Percentiles rank a stretch among this genome's conserved stretches.
Conservation (phyloP, 768 basidiomycete genomes). For the Naganishia friedmannii region DNA sequence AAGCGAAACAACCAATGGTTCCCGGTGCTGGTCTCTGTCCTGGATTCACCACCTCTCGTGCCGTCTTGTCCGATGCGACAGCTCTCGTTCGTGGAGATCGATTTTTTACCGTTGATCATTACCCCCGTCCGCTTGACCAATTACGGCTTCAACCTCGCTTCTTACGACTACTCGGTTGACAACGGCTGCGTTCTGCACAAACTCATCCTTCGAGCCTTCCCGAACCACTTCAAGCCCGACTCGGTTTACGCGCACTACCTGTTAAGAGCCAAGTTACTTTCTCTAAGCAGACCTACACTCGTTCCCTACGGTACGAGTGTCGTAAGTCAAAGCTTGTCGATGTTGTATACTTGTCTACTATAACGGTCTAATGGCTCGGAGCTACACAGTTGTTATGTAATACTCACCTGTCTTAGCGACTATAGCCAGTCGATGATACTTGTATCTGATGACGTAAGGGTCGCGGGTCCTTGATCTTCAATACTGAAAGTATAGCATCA, state of each 20-base stretch:
- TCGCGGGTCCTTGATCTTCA: too few species aligned
- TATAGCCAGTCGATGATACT: too few species aligned
- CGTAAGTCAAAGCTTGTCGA: too few species aligned
- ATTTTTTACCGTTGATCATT: background rate
- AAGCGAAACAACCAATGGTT: background rate
- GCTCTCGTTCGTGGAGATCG: background rate
- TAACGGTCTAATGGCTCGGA: too few species aligned
- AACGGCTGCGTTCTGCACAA: background rate
- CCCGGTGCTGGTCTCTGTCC: background rate
- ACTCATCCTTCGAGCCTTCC: constrained; percentile 2
- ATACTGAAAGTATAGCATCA: too few species aligned
- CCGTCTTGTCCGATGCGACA: background rate
- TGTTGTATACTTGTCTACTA: too few species aligned
- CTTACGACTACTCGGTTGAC: background rate
- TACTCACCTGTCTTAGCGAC: too few species aligned
- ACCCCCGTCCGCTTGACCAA: background rate
- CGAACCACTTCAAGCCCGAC: constrained; percentile 6
- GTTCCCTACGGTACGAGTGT: too few species aligned
- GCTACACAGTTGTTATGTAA: too few species aligned
- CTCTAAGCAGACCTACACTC: too few species aligned
- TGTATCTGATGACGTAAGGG: too few species aligned
- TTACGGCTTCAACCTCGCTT: background rate
- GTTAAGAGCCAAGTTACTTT: too few species aligned
- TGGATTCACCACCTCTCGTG: background rate
- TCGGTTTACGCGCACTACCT: background rate